Evolutionary conservation across 192 early-diverging fungal genomes (phyloP).

Genomic region (Backusella mclennaniae): DNA sequence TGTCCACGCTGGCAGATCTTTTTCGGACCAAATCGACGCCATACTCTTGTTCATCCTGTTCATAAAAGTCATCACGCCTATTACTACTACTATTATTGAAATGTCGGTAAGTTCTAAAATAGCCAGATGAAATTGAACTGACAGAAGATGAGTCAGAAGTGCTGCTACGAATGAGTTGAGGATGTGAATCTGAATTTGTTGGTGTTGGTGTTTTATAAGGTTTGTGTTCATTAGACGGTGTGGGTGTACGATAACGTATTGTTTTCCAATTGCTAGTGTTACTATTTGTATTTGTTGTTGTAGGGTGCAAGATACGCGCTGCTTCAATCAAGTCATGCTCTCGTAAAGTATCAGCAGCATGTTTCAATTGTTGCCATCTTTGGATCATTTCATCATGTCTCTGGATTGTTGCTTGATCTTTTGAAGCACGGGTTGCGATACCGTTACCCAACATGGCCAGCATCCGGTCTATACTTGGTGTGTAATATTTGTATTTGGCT

Average conservation of each 20-base stretch:
- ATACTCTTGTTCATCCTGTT: slow-evolving; percentile 12
- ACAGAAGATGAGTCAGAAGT: slow-evolving; percentile 25
- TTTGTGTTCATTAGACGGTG: slow-evolving; percentile 4
- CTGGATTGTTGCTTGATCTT: slow-evolving; percentile 36
- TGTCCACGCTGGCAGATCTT: slow-evolving; percentile 10
- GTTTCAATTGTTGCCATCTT: slow-evolving; percentile 49
- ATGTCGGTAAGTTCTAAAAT: neutral
- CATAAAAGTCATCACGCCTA: slow-evolving; percentile 7
- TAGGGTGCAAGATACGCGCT: slow-evolving; percentile 9
- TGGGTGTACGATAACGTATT: slow-evolving; percentile 17
- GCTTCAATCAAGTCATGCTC: slow-evolving; percentile 24
- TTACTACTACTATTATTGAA: neutral
- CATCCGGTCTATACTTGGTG: slow-evolving; percentile 57
- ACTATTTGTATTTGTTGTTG: neutral
- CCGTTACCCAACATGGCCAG: slow-evolving; percentile 54
- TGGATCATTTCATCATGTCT: slow-evolving; percentile 49
- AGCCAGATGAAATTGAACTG: neutral
- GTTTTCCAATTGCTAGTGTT: slow-evolving; percentile 12
- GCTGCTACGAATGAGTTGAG: slow-evolving; percentile 7
- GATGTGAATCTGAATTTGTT: neutral
- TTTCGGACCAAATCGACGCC: neutral
- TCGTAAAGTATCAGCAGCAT: slow-evolving; percentile 31
- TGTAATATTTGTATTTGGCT: slow-evolving; percentile 57
- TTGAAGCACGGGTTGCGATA: slow-evolving; percentile 45
- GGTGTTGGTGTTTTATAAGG: neutral